A percentile compares a stretch with the other conserved stretches of the same genome.
Evolutionary conservation across 1,284 basidiomycete species (phyloP).

Genomic region (Cystobasidium sp.): DNA sequence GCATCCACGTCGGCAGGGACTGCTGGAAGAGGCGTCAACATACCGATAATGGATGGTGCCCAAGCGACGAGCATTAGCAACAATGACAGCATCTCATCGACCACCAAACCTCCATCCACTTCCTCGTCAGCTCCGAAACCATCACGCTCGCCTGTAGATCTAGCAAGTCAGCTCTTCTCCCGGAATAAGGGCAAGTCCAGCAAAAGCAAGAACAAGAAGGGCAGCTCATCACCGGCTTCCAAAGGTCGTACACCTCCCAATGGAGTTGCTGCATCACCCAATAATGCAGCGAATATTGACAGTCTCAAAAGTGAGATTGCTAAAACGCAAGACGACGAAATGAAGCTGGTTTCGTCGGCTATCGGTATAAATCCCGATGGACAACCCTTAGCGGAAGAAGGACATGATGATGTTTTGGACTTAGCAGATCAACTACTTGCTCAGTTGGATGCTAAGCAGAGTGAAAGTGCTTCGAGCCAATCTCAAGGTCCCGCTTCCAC

Average conservation of each 20-base stretch:
- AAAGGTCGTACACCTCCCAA: not conserved
- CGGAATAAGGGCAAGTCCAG: constrained; percentile 35
- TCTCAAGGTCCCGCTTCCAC: not conserved
- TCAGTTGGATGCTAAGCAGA: constrained; percentile 47
- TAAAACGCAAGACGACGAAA: constrained; percentile 27
- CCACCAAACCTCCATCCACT: not conserved
- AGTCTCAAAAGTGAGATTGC: constrained; percentile 14
- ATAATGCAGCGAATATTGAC: constrained; percentile 9
- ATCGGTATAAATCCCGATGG: constrained; percentile 27
- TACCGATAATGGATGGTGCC: too few species aligned
- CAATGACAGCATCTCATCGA: not conserved
- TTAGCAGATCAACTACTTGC: constrained; percentile 51
- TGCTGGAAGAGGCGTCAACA: not conserved
- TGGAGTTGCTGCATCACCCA: not conserved
- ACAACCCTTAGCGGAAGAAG: constrained; percentile 18
- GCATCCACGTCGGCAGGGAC: not conserved
- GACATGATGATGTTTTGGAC: constrained; percentile 49
- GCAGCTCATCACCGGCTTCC: constrained; percentile 12
- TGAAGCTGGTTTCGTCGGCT: constrained; percentile 24
- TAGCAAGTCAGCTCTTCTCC: constrained; percentile 33
- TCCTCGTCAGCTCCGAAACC: not conserved
- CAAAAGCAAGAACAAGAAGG: constrained; percentile 30
- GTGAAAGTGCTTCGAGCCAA: constrained; percentile 1
- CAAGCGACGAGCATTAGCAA: too few species aligned
- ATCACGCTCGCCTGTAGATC: constrained; percentile 21